phyloP scores from a whole-genome alignment of 1,284 basidiomycete species.

The Cutaneotrichosporon arboriforme region DNA sequence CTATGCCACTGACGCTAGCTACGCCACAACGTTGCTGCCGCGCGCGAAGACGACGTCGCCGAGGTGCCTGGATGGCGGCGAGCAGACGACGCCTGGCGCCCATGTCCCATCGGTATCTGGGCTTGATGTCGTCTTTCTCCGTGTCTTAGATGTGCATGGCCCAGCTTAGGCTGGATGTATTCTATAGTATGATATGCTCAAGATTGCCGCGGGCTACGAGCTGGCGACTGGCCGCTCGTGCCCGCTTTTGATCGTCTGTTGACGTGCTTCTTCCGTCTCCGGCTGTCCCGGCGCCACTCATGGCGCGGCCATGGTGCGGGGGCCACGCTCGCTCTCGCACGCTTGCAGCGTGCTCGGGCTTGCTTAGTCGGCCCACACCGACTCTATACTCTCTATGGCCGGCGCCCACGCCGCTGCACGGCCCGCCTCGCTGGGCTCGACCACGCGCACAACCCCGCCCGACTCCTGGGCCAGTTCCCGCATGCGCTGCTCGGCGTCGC shows the following conservation, averaged over 20 bases:
- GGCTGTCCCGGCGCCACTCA: too few species aligned
- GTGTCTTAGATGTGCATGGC: neutral
- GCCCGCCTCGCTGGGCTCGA: constrained; percentile 76
- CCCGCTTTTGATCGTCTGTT: too few species aligned
- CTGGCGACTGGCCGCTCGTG: too few species aligned
- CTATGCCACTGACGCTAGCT: constrained; percentile 1
- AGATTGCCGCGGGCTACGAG: too few species aligned
- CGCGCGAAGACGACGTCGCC: neutral
- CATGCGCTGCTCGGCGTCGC: constrained; percentile 70
- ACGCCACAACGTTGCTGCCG: neutral
- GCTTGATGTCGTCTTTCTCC: constrained; percentile 4
- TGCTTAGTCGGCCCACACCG: neutral
- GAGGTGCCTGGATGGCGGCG: constrained; percentile 8
- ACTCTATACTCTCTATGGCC: constrained; percentile 65
- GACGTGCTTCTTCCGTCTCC: too few species aligned
- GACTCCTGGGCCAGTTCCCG: constrained; percentile 34
- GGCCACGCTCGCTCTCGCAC: too few species aligned
- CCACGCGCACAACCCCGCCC: constrained; percentile 56
- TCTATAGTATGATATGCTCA: neutral
- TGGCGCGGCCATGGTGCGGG: too few species aligned
- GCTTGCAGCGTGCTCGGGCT: neutral
- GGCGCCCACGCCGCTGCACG: constrained; percentile 69
- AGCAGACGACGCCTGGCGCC: constrained; percentile 8
- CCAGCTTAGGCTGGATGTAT: neutral
- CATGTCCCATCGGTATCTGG: constrained; percentile 18